Conservation (phyloP, 2,329 filamentous ascomycete species). For the Phaeosphaeria sp. region DNA sequence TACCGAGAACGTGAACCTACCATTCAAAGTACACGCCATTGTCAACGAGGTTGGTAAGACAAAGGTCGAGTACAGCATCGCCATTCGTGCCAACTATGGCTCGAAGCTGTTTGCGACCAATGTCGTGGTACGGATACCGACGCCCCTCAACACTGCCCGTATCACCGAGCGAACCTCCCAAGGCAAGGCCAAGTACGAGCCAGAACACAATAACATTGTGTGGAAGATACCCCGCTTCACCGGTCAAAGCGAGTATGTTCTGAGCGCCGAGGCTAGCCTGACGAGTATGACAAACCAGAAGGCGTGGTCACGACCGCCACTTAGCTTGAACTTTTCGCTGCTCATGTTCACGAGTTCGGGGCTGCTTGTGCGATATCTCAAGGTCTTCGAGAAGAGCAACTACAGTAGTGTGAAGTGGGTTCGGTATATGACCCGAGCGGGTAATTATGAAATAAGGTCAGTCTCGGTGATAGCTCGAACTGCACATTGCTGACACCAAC, state of each 20-base stretch:
- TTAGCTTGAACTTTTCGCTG: constrained; percentile 90
- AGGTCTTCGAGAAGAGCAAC: constrained; percentile 99
- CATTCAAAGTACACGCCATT: constrained; percentile 98
- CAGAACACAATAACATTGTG: constrained; percentile 95
- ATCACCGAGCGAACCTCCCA: constrained; percentile 93
- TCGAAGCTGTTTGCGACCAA: constrained; percentile 97
- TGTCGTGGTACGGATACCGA: constrained; percentile 91
- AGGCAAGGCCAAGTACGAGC: constrained; percentile 98
- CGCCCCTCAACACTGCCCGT: constrained; percentile 92
- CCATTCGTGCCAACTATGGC: constrained; percentile 95
- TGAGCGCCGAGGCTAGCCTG: constrained; percentile 90
- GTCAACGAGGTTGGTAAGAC: constrained; percentile 97
- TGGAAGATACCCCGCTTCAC: constrained; percentile 99
- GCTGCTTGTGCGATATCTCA: constrained; percentile 89
- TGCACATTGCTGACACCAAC: neutral
- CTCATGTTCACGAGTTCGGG: constrained; percentile 99
- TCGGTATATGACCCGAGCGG: constrained; percentile 96
- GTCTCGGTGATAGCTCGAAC: constrained; percentile 4
- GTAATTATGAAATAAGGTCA: constrained; percentile 94
- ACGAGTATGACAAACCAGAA: constrained; percentile 99
- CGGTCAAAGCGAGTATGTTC: constrained; percentile 94
- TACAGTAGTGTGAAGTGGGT: constrained; percentile 99
- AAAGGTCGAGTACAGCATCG: constrained; percentile 98
- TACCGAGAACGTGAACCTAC: constrained; percentile 97
- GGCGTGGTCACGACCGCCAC: constrained; percentile 90